Evolutionary conservation across 2,329 filamentous ascomycete genomes (phyloP), one percentile per base, ranked within the genome.

Genomic region (Fusarium sororula): DNA sequence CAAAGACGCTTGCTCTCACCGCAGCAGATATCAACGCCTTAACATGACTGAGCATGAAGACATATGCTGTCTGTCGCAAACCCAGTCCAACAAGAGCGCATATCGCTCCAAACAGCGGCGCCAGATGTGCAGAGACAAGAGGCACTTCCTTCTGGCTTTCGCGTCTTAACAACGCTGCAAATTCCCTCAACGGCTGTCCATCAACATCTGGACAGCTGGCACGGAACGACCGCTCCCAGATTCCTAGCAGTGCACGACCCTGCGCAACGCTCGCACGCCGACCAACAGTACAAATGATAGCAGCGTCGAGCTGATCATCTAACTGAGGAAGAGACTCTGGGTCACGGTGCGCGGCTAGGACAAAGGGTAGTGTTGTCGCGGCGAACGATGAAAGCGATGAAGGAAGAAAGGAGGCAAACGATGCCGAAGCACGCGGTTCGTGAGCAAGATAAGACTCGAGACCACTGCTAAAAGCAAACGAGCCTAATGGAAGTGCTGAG

Each of bases 381-480:
- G 93, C 92, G 79, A 94, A 90, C 14, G 93, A 92, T 12, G 89
- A 87, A 11, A 96, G 83, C 7, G 93, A 94, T 28, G 93, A 85
- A 17, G 88, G 87, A 22, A 96, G 87, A 83, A 96, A 96, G 51
- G 85, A 82, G 48, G 89, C 80, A 82, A 94, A 93, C 28, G 84
- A 80, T 26, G 83, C 79, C 24, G 81, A 70, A 45, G 80, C 81
- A 11, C 81, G 81, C 6, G 73, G 63, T 75, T 86, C 86, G 84
- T 96, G 94, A 7, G 92, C 91, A 24, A 95, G 90, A 81, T 92
- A 96, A 45, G 93, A 96, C 83, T 96, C 94, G 22, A 96, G 88
- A 7, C 93, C 93, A 75, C 90, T 93, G 85, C 91, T 94, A 85
- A 96, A 96, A 78, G 94, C 94, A 83, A 96, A 96, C n/a, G 93